phyloP scores from a whole-genome alignment of 257 asterid genomes.

The Coffea eugenioides region DNA sequence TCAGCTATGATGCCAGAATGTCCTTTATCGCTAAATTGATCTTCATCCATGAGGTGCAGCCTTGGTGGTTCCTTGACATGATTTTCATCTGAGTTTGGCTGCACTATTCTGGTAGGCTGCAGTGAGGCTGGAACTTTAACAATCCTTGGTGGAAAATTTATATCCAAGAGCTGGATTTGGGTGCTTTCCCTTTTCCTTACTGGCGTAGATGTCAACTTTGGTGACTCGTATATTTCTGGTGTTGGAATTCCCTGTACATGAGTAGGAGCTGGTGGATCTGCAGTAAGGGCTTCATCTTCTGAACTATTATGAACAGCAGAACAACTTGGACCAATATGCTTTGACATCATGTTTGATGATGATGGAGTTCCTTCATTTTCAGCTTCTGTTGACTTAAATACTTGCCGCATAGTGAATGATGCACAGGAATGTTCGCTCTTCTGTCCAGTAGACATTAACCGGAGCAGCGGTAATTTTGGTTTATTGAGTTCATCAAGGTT shows the following conservation, averaged over 20 bases:
- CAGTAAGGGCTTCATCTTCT: conserved; percentile 34
- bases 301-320: conserved; percentile 31
- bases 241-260: conserved; percentile 65
- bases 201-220: conserved; percentile 51
- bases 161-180: conserved; percentile 79
- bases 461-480: conserved; percentile 78
- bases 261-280: conserved; percentile 40
- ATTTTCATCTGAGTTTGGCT: conserved; percentile 43
- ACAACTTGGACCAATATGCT: conserved; percentile 42
- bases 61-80: conserved; percentile 23
- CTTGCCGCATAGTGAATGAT: conserved; percentile 85
- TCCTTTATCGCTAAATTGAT: conserved; percentile 26
- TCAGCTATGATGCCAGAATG: conserved; percentile 41
- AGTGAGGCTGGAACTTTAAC: conserved; percentile 42
- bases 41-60: conserved; percentile 25
- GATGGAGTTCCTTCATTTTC: conserved; percentile 62
- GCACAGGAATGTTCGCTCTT: conserved; percentile 91
- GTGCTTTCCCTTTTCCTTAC: conserved; percentile 47
- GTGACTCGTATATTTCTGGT: conserved; percentile 81
- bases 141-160: conserved; percentile 80
- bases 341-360: conserved; percentile 40
- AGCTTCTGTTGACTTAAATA: conserved; percentile 66
- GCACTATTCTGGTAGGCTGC: conserved; percentile 34
- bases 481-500: conserved; percentile 87
- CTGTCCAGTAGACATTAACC: conserved; percentile 91